These are phyloP conservation scores for Botrytis fabae DNA, from an alignment of 2,329 filamentous ascomycete species.

Conservation along the genomic window DNA sequence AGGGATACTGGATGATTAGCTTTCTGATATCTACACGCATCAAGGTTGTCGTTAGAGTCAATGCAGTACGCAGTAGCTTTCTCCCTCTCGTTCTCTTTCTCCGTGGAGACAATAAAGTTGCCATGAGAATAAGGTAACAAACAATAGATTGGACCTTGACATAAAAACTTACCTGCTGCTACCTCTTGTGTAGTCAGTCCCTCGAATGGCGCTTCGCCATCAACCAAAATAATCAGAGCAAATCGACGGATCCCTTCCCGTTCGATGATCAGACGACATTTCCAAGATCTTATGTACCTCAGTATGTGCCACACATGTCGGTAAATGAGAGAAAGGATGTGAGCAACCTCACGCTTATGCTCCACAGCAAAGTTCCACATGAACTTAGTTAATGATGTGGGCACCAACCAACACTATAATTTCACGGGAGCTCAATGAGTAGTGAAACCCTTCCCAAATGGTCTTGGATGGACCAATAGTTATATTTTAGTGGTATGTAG, in stretches of 20 bases:
- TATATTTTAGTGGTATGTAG: conserved; percentile 1
- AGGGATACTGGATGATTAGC: background rate
- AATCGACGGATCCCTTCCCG: background rate
- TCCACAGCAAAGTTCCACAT: background rate
- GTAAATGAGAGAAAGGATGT: background rate
- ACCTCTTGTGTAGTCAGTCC: background rate
- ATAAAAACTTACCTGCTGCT: background rate
- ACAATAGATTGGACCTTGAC: background rate
- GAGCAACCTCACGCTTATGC: background rate
- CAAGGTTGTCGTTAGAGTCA: background rate
- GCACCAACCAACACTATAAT: conserved; percentile 1
- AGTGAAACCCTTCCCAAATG: conserved; percentile 5
- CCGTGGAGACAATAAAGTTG: too few species aligned
- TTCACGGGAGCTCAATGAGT: background rate
- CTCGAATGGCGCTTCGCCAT: background rate
- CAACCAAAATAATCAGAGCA: background rate
- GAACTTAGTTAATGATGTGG: background rate
- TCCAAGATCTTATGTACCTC: background rate
- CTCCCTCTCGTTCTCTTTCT: background rate
- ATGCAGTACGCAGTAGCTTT: background rate
- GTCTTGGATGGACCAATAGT: conserved; percentile 12
- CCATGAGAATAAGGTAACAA: background rate
- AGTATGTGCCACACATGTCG: background rate
- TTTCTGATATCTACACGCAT: background rate
- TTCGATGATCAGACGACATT: conserved; percentile 2